Evolutionary conservation across 176 grass and related monocot genomes (phyloP), one percentile per base, ranked within the genome.

Genomic region (Calamus simplicifolius): DNA sequence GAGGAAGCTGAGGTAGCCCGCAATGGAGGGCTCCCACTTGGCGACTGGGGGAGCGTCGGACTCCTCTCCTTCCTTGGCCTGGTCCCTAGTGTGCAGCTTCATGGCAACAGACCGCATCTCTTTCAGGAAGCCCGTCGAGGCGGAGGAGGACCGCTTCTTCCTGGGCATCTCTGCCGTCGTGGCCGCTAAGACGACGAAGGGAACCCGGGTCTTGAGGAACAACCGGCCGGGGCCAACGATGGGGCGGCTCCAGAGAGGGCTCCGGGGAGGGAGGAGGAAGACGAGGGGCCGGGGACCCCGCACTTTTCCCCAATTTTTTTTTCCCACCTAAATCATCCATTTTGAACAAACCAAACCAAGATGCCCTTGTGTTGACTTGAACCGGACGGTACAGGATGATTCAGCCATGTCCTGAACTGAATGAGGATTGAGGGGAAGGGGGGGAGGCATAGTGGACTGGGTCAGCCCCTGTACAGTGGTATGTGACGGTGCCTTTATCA

Each of bases 71-170:
- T 92, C 93, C 52, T 58, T 56, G 25, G 87, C 69, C 84, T 91
- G 93, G 63, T 98, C 87, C 80, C 70, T 85, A 38, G 87, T 91
- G 75, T 98, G 93, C 66, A 98, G 82, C 27, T 76, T 75, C 87
- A 98, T 92, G 2, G 93, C 84, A 5, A 85, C 87, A 1, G 87
- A 67, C 60, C 93, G 66, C 93, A 98, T 92, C 87, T 98, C 93
- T 52, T 98, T 87, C 54, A 98, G 84, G 57, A 98, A 98, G 53
- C 78, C 80, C 52, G 67, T 88, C 7, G 65, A 53, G 2, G 71
- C 75, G 4, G 66, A 79, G 56, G 66, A 80, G 5, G 54, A 75
- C 14, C 63, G 55, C 13, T 72, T 51, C 51, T 79, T 57, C 19
- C 73, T 78, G 0, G 78, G 69, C 74, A 81, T 78, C 83, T 86